A percentile compares a stretch with the other conserved stretches of the same genome.
Conservation (phyloP, 208 protist species). For the Novymonas esmeraldas region DNA sequence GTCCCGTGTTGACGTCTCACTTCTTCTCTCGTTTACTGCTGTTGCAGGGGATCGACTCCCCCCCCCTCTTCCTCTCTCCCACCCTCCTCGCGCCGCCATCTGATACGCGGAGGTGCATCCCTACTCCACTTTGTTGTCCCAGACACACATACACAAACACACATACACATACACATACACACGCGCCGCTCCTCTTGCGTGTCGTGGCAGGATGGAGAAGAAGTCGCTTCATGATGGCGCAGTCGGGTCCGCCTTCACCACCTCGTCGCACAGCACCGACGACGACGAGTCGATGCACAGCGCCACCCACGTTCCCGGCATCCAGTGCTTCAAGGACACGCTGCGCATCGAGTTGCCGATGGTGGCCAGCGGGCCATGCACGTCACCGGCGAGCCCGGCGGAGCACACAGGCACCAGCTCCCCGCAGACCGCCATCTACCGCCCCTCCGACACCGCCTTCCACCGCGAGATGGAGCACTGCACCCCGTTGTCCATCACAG, state of each 20-base stretch:
- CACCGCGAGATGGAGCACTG: conserved; percentile 14
- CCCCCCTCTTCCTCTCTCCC: not conserved
- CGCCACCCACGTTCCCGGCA: not conserved
- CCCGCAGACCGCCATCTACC: conserved; percentile 21
- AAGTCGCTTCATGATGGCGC: not conserved
- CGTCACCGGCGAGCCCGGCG: conserved; percentile 13
- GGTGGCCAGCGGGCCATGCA: conserved; percentile 12
- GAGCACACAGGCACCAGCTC: conserved; percentile 7
- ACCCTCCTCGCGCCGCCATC: not conserved
- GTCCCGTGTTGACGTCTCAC: not conserved
- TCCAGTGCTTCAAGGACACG: not conserved
- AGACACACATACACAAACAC: not conserved
- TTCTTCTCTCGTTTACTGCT: conserved; percentile 2
- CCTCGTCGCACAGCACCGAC: not conserved
- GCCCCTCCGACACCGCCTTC: conserved; percentile 11
- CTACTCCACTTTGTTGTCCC: not conserved
- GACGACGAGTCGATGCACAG: conserved; percentile 1
- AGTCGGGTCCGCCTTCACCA: not conserved
- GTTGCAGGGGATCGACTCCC: too few species aligned
- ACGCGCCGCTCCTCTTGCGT: too few species aligned
- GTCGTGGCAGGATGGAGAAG: not conserved
- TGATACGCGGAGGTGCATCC: too few species aligned
- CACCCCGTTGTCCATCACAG: conserved; percentile 11
- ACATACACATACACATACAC: not conserved
- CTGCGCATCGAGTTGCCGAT: conserved; percentile 33